Evolutionary conservation across 108 stramenopile species (phyloP), one percentile per base, ranked within the genome.

Genomic region (Cyclotella kingstonii): DNA sequence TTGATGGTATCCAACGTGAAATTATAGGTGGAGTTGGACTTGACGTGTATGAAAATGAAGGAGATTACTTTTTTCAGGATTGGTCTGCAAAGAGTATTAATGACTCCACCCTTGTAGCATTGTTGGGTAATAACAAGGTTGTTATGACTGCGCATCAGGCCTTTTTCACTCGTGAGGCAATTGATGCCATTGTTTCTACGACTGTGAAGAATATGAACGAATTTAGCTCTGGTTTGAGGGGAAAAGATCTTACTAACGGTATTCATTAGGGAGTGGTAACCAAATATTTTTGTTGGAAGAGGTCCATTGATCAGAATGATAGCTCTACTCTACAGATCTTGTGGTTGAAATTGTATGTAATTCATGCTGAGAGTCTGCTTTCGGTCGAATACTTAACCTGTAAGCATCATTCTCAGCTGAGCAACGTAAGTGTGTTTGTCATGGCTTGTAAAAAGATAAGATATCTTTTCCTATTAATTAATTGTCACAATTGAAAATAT

Each of bases 41-140:
- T 34, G 89, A 90, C 63, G 85, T 86, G 1, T 90, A 82, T 39
- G 89, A 90, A 53, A 84, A 86, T 35, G 89, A 90, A 60, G 66
- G 63, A n/a, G 81, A 72, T 21, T 90, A 86, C 62, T 90, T 93
- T 76, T 93, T 90, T 69, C 76, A 80, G 51, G 91, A 93, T 54
- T 87, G 81, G 81, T 69, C 63, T 17, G 81, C 79, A 56, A 71
- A 75, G 50, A 45, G 36, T 26, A 74, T 87, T 65, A 49, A 59
- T 21, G 86, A 87, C 34, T 30, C 38, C 15, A 68, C 72, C 15
- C 60, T 86, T 12, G 62, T 65, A 2, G 63, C 81, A 21, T 63
- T 86, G 55, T 60, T 81, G 50, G 84, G 86, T 31, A 77, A 70
- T 33, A 84, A 78, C 35, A 79, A 67, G 0, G 54, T 87, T 63